phyloP scores from a whole-genome alignment of 352 stramenopile species.

The Pythium dissimile region DNA sequence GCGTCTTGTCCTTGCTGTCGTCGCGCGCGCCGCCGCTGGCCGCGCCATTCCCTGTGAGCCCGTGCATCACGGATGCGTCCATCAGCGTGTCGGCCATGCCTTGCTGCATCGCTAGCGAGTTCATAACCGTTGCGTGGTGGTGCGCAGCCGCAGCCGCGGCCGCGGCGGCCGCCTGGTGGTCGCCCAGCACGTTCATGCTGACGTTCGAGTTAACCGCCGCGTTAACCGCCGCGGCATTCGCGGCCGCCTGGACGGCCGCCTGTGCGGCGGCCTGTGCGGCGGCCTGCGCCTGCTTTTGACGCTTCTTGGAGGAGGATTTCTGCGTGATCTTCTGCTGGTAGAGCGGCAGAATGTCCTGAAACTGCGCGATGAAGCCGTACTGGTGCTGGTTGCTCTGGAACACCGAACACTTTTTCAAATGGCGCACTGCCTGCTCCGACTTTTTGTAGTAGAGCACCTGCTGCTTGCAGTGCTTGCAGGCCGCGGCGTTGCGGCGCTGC shows the following conservation, averaged over 20 bases:
- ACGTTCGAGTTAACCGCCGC: constrained; percentile 12
- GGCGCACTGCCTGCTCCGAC: constrained; percentile 79
- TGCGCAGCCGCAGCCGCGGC: constrained; percentile 27
- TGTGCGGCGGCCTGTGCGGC: background rate
- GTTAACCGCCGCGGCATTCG: constrained; percentile 18
- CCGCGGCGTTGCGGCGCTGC: constrained; percentile 66
- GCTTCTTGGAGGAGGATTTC: constrained; percentile 64
- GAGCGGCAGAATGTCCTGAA: constrained; percentile 72
- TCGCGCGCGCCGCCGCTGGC: constrained; percentile 2
- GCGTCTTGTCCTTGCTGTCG: constrained; percentile 38
- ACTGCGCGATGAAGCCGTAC: constrained; percentile 75
- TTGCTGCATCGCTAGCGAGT: constrained; percentile 75
- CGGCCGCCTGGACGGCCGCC: constrained; percentile 13
- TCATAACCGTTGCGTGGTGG: constrained; percentile 65
- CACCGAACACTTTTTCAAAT: constrained; percentile 73
- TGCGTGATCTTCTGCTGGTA: constrained; percentile 83
- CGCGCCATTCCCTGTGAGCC: background rate
- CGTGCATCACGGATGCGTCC: constrained; percentile 41
- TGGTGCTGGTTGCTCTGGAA: constrained; percentile 85
- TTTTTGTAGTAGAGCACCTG: constrained; percentile 87
- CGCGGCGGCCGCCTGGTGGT: constrained; percentile 25
- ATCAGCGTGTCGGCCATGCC: constrained; percentile 65
- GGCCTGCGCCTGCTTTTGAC: constrained; percentile 30
- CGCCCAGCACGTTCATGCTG: constrained; percentile 21
- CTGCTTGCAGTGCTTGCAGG: constrained; percentile 86